Percentiles rank a stretch among this genome's conserved stretches.
Evolutionary conservation across 2,329 filamentous ascomycete genomes (phyloP).

Genomic region (Clarireedia paspali): DNA sequence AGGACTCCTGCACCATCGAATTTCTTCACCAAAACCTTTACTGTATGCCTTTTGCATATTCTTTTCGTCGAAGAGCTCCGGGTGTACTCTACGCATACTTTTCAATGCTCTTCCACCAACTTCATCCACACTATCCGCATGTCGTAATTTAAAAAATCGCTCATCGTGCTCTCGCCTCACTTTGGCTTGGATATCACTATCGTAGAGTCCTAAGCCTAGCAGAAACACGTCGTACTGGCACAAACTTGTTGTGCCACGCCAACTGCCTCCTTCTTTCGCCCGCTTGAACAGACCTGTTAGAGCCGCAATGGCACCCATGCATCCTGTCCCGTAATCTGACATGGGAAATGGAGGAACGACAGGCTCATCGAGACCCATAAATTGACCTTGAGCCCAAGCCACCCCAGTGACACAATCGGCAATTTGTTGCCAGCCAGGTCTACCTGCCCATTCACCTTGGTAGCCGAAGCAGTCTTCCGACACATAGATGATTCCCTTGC

Average conservation of each 20-base stretch:
- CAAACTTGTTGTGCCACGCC: conserved; percentile 55
- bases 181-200: conserved; percentile 41
- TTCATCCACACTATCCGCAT: conserved; percentile 28
- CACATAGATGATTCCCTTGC: conserved; percentile 59
- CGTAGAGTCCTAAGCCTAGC: conserved; percentile 51
- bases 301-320: conserved; percentile 61
- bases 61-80: conserved; percentile 27
- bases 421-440: conserved; percentile 67
- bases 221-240: conserved; percentile 63
- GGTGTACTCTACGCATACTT: conserved; percentile 24
- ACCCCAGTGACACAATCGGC: conserved; percentile 40
- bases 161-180: conserved; percentile 18
- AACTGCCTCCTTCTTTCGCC: conserved; percentile 56
- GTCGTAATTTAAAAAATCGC: conserved; percentile 24
- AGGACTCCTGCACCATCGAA: conserved; percentile 28
- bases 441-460: conserved; percentile 51
- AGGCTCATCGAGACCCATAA: conserved; percentile 54
- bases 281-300: conserved; percentile 56
- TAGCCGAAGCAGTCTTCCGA: conserved; percentile 67
- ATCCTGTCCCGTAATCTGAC: conserved; percentile 63
- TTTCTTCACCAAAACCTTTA: conserved; percentile 20
- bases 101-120: conserved; percentile 24
- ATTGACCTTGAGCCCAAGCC: conserved; percentile 42
- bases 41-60: conserved; percentile 24
- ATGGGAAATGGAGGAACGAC: conserved; percentile 59